These are phyloP conservation scores for Amanita pseudoporphyria DNA, from an alignment of 768 basidiomycete genomes.

Conservation along the genomic window DNA sequence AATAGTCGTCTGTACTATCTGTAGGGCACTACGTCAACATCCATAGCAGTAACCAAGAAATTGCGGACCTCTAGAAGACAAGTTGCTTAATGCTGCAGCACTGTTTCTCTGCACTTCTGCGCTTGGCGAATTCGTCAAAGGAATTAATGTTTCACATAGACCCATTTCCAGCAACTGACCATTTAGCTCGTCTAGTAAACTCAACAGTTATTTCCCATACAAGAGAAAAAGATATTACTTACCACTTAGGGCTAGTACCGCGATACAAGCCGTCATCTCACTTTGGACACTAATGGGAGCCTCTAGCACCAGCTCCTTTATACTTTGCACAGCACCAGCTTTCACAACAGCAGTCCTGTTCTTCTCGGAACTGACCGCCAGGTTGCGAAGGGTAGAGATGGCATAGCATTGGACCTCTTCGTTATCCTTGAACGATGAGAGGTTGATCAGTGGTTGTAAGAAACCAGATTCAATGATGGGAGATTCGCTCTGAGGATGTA, in stretches of 20 bases:
- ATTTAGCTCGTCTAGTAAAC: constrained; percentile 79
- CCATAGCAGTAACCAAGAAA: neutral
- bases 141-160: constrained; percentile 94
- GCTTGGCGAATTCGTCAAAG: constrained; percentile 90
- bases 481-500: constrained; percentile 96
- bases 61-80: constrained; percentile 84
- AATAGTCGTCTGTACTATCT: constrained; percentile 89
- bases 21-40: constrained; percentile 6
- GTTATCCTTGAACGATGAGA: constrained; percentile 97
- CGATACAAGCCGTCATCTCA: constrained; percentile 99
- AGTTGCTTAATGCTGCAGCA: constrained; percentile 93
- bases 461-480: constrained; percentile 99
- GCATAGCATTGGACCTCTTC: constrained; percentile 99
- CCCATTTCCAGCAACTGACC: constrained; percentile 97
- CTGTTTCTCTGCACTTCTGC: constrained; percentile 99
- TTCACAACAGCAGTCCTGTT: constrained; percentile 98
- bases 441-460: constrained; percentile 89
- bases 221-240: constrained; percentile 17
- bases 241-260: constrained; percentile 94
- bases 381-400: constrained; percentile 92
- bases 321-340: constrained; percentile 95
- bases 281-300: constrained; percentile 97
- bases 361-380: constrained; percentile 95
- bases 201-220: neutral
- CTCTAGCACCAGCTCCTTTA: constrained; percentile 91